Conservation (phyloP, 441 rosid species). For the Melastoma candidum region DNA sequence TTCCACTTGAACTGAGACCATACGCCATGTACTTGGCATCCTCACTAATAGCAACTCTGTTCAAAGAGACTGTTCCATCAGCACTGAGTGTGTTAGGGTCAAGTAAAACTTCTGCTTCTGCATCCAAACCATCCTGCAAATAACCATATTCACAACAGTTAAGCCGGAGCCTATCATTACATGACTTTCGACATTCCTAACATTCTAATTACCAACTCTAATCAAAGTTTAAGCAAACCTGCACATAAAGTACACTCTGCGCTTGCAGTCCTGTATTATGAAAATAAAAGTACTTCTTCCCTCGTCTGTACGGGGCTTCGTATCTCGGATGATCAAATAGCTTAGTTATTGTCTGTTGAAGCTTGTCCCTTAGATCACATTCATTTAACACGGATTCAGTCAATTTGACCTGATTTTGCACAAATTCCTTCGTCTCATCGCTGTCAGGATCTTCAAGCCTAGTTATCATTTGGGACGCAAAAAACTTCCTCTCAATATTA, state of each 20-base stretch:
- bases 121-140: conserved; percentile 62
- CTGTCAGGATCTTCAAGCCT: conserved; percentile 97
- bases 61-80: conserved; percentile 79
- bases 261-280: conserved; percentile 89
- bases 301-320: conserved; percentile 49
- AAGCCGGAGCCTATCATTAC: neutral
- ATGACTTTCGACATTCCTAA: neutral
- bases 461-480: neutral
- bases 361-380: conserved; percentile 55
- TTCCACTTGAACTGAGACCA: conserved; percentile 85
- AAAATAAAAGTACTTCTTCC: conserved; percentile 70
- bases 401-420: conserved; percentile 57
- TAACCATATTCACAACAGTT: no score
- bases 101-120: conserved; percentile 63
- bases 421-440: conserved; percentile 68
- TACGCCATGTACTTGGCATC: conserved; percentile 74
- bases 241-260: conserved; percentile 61
- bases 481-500: conserved; percentile 1
- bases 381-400: conserved; percentile 50
- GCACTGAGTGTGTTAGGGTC: conserved; percentile 81
- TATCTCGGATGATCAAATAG: conserved; percentile 80
- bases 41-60: conserved; percentile 48
- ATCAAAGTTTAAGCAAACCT: conserved; percentile 28
- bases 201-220: neutral
- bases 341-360: conserved; percentile 48